Evolutionary conservation across 305 asterid species (phyloP).

Genomic region (Withania somnifera): DNA sequence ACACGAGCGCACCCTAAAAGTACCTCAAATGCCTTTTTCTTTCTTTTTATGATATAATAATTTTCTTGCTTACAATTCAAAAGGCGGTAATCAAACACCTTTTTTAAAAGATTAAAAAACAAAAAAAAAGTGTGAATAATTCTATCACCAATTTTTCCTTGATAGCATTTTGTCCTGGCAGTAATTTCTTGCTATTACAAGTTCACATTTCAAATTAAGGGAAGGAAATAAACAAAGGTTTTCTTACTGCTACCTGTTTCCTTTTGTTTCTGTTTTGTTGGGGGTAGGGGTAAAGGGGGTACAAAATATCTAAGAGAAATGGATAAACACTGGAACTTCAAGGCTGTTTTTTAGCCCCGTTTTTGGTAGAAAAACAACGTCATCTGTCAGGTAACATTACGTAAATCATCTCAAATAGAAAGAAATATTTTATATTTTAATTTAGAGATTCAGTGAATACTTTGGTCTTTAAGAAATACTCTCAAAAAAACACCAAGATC

Average conservation of each 20-base stretch:
- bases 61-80: not conserved
- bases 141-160: not conserved
- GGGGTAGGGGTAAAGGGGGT: no score
- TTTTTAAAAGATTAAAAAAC: not conserved
- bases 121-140: not conserved
- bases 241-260: no score
- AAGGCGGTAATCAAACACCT: not conserved
- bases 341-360: not conserved
- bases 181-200: not conserved
- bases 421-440: not conserved
- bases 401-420: not conserved
- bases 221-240: no score
- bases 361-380: not conserved
- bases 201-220: not conserved
- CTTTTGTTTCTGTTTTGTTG: no score
- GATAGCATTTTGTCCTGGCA: not conserved
- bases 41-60: not conserved
- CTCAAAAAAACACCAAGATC: not conserved
- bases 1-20: not conserved
- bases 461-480: not conserved
- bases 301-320: not conserved
- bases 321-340: not conserved
- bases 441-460: not conserved
- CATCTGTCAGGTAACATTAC: not conserved
- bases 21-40: not conserved